These are phyloP conservation scores for Beverwykella pulmonaria DNA, from an alignment of 495 filamentous ascomycete species.

Conservation along the genomic window DNA sequence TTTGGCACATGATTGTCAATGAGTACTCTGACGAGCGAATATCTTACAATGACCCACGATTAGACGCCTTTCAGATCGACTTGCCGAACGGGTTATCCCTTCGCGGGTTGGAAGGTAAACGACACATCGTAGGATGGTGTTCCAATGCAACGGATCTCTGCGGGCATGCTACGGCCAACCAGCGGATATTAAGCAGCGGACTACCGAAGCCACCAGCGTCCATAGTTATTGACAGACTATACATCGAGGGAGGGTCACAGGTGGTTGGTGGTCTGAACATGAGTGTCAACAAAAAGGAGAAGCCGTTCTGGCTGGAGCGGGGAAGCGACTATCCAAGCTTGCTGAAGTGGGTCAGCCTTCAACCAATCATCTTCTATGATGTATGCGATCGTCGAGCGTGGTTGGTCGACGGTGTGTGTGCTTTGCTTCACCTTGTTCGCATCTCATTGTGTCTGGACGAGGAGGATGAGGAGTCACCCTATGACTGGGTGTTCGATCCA, in stretches of 20 bases:
- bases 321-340: background rate
- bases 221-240: background rate
- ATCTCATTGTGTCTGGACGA: too few species aligned
- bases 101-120: background rate
- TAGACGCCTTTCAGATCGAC: background rate
- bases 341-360: background rate
- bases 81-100: background rate
- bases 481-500: background rate
- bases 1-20: background rate
- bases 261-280: background rate
- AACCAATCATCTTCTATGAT: background rate
- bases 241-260: background rate
- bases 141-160: background rate
- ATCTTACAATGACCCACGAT: background rate
- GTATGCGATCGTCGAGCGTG: background rate
- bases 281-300: background rate
- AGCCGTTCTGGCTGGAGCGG: background rate
- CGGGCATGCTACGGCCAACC: background rate
- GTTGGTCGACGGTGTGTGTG: background rate
- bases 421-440: background rate
- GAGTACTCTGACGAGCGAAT: background rate
- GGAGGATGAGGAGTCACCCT: too few species aligned
- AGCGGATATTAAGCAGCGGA: background rate
- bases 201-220: background rate
- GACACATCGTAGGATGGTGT: background rate